These are phyloP conservation scores for Puccinia triticina DNA, from an alignment of 1,284 basidiomycete species.

Conservation along the genomic window DNA sequence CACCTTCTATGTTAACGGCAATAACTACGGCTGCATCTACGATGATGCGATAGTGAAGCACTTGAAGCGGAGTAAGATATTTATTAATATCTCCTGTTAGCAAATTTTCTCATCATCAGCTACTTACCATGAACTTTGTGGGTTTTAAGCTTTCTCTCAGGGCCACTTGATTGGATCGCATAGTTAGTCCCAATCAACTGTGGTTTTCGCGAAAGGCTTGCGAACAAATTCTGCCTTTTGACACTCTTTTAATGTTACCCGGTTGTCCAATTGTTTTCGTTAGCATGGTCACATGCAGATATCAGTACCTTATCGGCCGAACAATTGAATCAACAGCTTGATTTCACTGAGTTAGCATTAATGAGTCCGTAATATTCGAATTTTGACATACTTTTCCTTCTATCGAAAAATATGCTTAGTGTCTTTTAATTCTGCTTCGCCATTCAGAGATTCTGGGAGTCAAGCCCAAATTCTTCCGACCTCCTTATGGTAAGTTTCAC, in stretches of 20 bases:
- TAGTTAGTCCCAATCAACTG: not conserved
- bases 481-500: slow-evolving; percentile 41
- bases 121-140: not conserved
- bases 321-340: slow-evolving; percentile 37
- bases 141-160: slow-evolving; percentile 11
- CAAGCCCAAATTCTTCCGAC: slow-evolving; percentile 46
- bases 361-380: slow-evolving; percentile 10
- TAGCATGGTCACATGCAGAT: slow-evolving; percentile 50
- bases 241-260: not conserved
- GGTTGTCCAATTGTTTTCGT: not conserved
- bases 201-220: not conserved
- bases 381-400: not conserved
- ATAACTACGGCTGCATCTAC: slow-evolving; percentile 42
- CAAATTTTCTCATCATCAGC: not conserved
- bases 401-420: not conserved
- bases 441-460: slow-evolving; percentile 44
- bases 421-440: not conserved
- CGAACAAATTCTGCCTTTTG: not conserved
- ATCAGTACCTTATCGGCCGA: slow-evolving; percentile 26
- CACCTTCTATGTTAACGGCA: slow-evolving; percentile 46
- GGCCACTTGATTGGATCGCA: slow-evolving; percentile 37
- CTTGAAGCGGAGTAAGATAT: slow-evolving; percentile 28
- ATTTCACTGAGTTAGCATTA: slow-evolving; percentile 39
- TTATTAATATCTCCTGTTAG: not conserved
- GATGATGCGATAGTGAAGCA: slow-evolving; percentile 19